Base-by-base conservation (phyloP, 2,329 filamentous ascomycete species). In the Mariannaea elegans region DNA sequence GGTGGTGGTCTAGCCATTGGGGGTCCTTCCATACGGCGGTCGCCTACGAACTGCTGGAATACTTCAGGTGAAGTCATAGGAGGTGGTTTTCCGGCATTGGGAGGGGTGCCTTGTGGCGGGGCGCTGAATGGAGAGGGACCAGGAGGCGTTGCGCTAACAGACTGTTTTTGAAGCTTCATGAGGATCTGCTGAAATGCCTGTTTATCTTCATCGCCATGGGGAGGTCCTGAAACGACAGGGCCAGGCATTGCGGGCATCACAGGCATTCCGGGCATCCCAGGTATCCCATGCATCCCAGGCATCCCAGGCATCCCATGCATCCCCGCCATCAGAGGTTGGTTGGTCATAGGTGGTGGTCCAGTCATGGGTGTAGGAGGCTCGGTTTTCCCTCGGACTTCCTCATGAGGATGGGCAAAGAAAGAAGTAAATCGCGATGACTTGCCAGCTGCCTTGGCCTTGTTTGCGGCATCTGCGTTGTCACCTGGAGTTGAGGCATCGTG, bases 371-470 rank as follows among this genome's bases (percentile, higher is more conserved):
- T 78, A 7, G 81, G 75, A 3, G 81, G 78, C 56, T 88, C 85
- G 1, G 80, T 79, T 61, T 81, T 81, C 21, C 78, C 76, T 55
- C 80, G 78, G 16, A 75, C 75, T 57, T 87, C 86, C 64, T 90
- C 82, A n/a, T 80, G 75, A 3, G 74, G 64, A 18, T 76, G 75
- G 10, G 72, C 68, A 73, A 94, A 92, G 68, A 97, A 91, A 3
- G 90, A 92, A 49, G 93, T 93, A 73, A 97, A 97, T 54, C 93
- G 85, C 12, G 94, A 97, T 5, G 91, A 86, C 71, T 94, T 94
- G 23, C 72, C 76, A 3, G 77, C 78, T 2, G 84, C 74, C 73
- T 91, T 91, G 12, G 82, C 76, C 70, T 84, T 86, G 42, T 74
- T 63, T n/a, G 72, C 63, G 13, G 80, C 78, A 46, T 79, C 77